These are phyloP conservation scores for Citrullus mucosospermus DNA, from an alignment of 306 rosid genomes.

Conservation along the genomic window DNA sequence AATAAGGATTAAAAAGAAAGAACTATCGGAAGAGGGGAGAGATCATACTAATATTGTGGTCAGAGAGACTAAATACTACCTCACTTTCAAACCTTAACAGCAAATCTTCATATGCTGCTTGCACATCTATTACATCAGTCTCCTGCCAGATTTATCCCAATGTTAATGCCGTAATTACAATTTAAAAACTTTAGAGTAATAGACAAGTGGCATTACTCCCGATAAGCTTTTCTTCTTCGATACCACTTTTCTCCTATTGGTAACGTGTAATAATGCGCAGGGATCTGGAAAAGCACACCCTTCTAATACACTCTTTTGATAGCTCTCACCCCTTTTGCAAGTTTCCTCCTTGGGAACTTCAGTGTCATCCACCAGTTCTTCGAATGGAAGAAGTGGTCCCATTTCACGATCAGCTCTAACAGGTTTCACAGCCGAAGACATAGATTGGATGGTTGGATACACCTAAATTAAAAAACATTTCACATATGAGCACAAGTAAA, in stretches of 20 bases:
- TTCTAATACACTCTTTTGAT: slow-evolving; percentile 16
- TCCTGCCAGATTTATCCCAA: slow-evolving; percentile 41
- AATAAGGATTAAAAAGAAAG: neutral
- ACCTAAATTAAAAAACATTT: slow-evolving; percentile 27
- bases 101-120: slow-evolving; percentile 66
- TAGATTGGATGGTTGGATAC: slow-evolving; percentile 26
- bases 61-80: slow-evolving; percentile 28
- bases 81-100: slow-evolving; percentile 49
- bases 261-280: slow-evolving; percentile 58
- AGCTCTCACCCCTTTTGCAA: slow-evolving; percentile 30
- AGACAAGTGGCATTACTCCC: slow-evolving; percentile 31
- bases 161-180: slow-evolving; percentile 14
- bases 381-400: slow-evolving; percentile 73
- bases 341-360: slow-evolving; percentile 29
- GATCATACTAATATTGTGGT: neutral
- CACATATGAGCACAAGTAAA: neutral
- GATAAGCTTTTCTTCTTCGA: slow-evolving; percentile 40
- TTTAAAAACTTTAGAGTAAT: neutral
- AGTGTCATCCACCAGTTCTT: slow-evolving; percentile 44
- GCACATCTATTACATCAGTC: slow-evolving; percentile 31
- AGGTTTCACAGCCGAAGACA: slow-evolving; percentile 40
- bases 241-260: slow-evolving; percentile 67
- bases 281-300: slow-evolving; percentile 48
- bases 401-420: slow-evolving; percentile 23
- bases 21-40: neutral